These are phyloP conservation scores for Epichloe uncinata DNA, from an alignment of 2,329 filamentous ascomycete genomes.

Conservation along the genomic window DNA sequence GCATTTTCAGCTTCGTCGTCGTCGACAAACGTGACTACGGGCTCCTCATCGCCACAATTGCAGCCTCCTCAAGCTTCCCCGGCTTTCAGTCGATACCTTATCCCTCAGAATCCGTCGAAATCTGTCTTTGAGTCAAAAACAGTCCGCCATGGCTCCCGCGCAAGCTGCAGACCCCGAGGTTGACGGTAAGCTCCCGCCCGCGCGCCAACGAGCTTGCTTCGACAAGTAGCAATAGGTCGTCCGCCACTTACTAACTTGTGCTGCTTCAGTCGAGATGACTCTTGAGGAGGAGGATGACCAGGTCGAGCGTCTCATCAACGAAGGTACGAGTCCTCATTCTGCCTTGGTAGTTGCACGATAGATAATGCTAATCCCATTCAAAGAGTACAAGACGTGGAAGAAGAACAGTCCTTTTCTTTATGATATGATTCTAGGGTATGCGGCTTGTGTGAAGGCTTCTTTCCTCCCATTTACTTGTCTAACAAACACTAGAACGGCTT, in stretches of 20 bases:
- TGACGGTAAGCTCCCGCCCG: constrained; percentile 17
- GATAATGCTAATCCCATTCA: background rate
- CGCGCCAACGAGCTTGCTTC: background rate
- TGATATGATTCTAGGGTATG: constrained; percentile 79
- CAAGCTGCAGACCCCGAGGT: constrained; percentile 21
- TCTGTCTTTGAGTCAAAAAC: background rate
- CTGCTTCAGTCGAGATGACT: constrained; percentile 21
- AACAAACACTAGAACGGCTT: constrained; percentile 50
- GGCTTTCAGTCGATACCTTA: background rate
- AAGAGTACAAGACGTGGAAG: constrained; percentile 99
- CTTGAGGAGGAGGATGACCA: constrained; percentile 59
- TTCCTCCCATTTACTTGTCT: constrained; percentile 1
- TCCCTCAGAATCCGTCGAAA: background rate
- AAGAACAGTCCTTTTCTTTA: constrained; percentile 98
- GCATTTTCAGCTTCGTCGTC: constrained; percentile 5
- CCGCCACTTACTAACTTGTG: constrained; percentile 3
- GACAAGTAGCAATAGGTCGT: background rate
- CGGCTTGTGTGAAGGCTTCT: background rate
- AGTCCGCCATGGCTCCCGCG: constrained; percentile 21
- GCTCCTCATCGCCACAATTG: background rate
- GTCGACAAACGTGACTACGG: constrained; percentile 16
- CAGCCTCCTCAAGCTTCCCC: background rate
- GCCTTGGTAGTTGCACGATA: background rate
- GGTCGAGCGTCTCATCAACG: constrained; percentile 85
- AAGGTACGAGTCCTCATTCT: constrained; percentile 40